Evolutionary conservation across 805 yeast species (phyloP), one percentile per base, ranked within the genome.

Genomic region (Wickerhamiella lipophila): DNA sequence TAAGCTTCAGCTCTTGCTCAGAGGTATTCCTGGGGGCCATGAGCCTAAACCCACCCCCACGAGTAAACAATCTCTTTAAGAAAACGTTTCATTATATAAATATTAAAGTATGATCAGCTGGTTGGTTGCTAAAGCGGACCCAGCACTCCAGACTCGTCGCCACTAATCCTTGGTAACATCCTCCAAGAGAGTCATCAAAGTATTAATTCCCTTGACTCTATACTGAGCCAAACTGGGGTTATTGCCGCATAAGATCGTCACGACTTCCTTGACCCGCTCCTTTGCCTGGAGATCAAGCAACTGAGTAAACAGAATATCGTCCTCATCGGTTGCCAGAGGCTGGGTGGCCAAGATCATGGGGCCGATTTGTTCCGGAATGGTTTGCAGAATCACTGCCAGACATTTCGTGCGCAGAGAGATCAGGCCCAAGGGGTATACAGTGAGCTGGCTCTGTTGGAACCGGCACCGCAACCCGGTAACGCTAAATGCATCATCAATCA

Each of bases 381-480:
- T 13, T 16, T 43, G 53, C 34, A 53, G 48, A n/a, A 57, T 53
- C 22, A 34, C 36, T 19, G 50, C 43, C 29, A 46, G 54, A 1
- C 55, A 55, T 11, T 42, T 54, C 21, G 51, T 49, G 44, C 52
- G 56, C 49, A 81, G 62, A 0, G 87, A 79, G 47, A 76, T 72
- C 27, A 74, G 58, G 44, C 52, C 54, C 38, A 71, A 68, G 55
- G 81, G 80, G 59, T 84, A 88, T 13, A 87, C 79, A 42, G 81
- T 77, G 6, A 87, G 79, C 39, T 78, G 75, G 53, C 78, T 76
- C 52, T 78, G 74, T 50, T 82, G 78, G 40, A 83, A 68, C 27
- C 81, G 77, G 1, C 96, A 95, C 64, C 86, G 95, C 15, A 88
- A 72, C 34, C 76, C 76, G 45, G 71, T 73, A 15, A 73, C 75